A percentile compares a stretch with the other conserved stretches of the same genome.
These are phyloP conservation scores for Sanghuangporus sanghuang DNA, from an alignment of 1,284 basidiomycete species.

Conservation along the genomic window DNA sequence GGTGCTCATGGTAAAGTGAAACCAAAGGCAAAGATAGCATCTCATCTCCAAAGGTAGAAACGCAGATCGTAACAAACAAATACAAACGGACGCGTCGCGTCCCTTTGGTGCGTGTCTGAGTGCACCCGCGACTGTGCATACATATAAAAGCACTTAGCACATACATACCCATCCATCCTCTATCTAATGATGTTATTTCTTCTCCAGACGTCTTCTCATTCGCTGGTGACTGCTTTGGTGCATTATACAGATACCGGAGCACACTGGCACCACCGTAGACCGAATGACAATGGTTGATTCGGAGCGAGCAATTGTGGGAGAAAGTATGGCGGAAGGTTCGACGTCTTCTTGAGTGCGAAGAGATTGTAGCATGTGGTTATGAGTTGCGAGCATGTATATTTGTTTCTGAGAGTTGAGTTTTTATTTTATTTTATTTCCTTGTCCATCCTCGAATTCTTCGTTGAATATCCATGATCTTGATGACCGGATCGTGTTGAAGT, in stretches of 20 bases:
- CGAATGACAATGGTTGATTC: slow-evolving; percentile 40
- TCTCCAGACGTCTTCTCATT: slow-evolving; percentile 63
- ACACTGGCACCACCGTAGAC: slow-evolving; percentile 31
- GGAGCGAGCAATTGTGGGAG: slow-evolving; percentile 17
- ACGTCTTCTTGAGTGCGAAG: slow-evolving; percentile 12
- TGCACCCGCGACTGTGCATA: too few species aligned
- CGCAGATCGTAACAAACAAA: too few species aligned
- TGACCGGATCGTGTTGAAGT: too few species aligned
- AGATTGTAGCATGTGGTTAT: slow-evolving; percentile 5
- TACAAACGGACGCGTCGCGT: too few species aligned
- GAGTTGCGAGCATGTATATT: background rate
- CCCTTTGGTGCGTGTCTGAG: too few species aligned
- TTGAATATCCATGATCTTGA: too few species aligned
- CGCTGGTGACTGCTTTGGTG: slow-evolving; percentile 50
- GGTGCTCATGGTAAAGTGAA: too few species aligned
- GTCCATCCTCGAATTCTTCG: too few species aligned
- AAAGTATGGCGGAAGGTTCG: background rate
- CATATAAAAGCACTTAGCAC: too few species aligned
- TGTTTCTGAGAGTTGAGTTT: background rate
- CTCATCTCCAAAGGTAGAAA: too few species aligned
- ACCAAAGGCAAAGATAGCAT: too few species aligned
- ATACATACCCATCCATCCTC: background rate
- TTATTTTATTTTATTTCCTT: too few species aligned
- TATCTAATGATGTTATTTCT: slow-evolving; percentile 43
- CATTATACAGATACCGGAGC: slow-evolving; percentile 58